Evolutionary conservation across 2,329 filamentous ascomycete genomes (phyloP).

Genomic region (Aspergillus alliaceus): DNA sequence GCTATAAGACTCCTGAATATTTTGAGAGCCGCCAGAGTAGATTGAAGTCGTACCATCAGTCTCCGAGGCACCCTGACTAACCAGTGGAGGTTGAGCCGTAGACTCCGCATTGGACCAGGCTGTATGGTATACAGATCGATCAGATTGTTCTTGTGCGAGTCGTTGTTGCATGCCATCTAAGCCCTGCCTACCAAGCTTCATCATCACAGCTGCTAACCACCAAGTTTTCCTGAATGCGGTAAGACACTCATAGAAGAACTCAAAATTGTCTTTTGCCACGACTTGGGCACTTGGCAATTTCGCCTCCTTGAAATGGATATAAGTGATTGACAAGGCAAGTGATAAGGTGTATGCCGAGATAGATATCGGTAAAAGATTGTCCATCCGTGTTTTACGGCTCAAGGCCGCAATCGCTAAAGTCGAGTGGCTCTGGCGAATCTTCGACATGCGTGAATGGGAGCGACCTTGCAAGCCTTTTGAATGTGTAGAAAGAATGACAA

Average conservation of each 20-base stretch:
- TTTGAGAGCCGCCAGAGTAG: too few relatives aligned
- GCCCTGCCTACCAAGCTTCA: background rate
- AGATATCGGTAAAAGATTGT: background rate
- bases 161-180: too few relatives aligned
- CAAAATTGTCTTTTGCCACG: background rate
- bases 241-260: background rate
- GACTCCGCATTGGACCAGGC: too few relatives aligned
- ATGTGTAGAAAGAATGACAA: background rate
- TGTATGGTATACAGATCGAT: too few relatives aligned
- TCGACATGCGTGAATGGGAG: background rate
- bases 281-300: background rate
- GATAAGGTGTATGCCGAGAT: background rate
- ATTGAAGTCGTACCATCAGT: too few relatives aligned
- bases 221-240: background rate
- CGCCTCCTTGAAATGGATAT: background rate
- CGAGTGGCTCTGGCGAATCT: background rate
- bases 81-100: too few relatives aligned
- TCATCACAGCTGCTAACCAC: background rate
- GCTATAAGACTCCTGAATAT: too few relatives aligned
- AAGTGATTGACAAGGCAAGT: background rate
- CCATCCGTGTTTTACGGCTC: background rate
- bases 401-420: background rate
- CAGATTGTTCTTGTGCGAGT: too few relatives aligned
- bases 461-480: background rate
- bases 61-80: too few relatives aligned